These are phyloP conservation scores for Termitomyces sp. DNA, from an alignment of 768 basidiomycete genomes.

Conservation along the genomic window DNA sequence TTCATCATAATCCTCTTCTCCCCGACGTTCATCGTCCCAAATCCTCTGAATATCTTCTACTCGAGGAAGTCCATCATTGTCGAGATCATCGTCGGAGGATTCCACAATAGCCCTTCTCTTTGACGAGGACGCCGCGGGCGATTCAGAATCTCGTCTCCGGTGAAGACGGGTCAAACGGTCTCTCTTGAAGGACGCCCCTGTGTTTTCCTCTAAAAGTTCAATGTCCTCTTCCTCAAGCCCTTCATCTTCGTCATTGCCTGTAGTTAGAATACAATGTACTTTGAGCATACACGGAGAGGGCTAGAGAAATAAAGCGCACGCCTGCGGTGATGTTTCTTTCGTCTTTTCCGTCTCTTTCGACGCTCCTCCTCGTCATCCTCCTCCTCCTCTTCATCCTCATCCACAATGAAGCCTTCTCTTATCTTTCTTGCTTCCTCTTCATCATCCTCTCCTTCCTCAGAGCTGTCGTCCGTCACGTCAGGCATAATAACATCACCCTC, in stretches of 20 bases:
- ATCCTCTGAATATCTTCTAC: slow-evolving; percentile 65
- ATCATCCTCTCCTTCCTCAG: slow-evolving; percentile 87
- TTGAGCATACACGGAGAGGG: slow-evolving; percentile 7
- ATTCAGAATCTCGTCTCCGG: slow-evolving; percentile 68
- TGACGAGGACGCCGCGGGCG: slow-evolving; percentile 57
- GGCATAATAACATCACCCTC: slow-evolving; percentile 52
- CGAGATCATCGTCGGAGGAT: slow-evolving; percentile 77
- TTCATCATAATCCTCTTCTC: slow-evolving; percentile 70
- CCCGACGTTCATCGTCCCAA: slow-evolving; percentile 76
- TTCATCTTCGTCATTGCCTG: slow-evolving; percentile 50
- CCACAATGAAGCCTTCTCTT: slow-evolving; percentile 88
- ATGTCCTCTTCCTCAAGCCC: slow-evolving; percentile 91
- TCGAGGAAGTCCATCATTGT: slow-evolving; percentile 46
- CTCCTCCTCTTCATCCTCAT: slow-evolving; percentile 84
- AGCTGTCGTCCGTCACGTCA: slow-evolving; percentile 70
- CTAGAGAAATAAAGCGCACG: slow-evolving; percentile 27
- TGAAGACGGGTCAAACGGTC: slow-evolving; percentile 63
- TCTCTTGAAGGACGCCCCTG: slow-evolving; percentile 72
- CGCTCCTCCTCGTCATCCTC: slow-evolving; percentile 60
- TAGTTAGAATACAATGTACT: not conserved
- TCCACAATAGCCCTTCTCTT: slow-evolving; percentile 56
- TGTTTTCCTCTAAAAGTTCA: slow-evolving; percentile 85
- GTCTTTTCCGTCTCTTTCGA: slow-evolving; percentile 56
- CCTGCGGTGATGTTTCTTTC: slow-evolving; percentile 60
- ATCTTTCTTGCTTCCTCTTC: slow-evolving; percentile 80